Percentiles rank a stretch among this genome's conserved stretches.
These are phyloP conservation scores for Xylariales sp. DNA, from an alignment of 2,329 filamentous ascomycete genomes.

Conservation along the genomic window DNA sequence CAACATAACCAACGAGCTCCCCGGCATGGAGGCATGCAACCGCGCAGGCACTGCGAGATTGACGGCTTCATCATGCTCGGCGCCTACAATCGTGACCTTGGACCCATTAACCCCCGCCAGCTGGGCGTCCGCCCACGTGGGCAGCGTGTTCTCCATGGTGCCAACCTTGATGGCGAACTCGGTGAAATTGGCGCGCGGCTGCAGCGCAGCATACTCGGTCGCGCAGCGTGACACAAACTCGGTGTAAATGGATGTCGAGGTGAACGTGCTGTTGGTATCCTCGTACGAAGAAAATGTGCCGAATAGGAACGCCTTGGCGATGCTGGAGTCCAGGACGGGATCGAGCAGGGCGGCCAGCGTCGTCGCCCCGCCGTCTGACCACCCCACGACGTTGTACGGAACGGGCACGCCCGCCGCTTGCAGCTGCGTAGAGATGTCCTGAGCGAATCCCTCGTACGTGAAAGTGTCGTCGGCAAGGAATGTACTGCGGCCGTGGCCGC, in stretches of 20 bases:
- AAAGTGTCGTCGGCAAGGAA: conserved; percentile 28
- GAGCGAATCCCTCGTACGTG: conserved; percentile 32
- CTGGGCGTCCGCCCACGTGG: conserved; percentile 22
- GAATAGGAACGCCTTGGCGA: conserved; percentile 36
- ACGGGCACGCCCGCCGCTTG: conserved; percentile 19
- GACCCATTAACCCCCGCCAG: conserved; percentile 22
- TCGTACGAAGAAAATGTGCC: conserved; percentile 25
- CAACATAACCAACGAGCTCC: conserved; percentile 30
- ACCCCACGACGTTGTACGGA: conserved; percentile 33
- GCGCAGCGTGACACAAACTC: conserved; percentile 29
- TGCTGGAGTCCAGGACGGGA: conserved; percentile 20
- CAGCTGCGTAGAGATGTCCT: conserved; percentile 29
- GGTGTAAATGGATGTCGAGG: conserved; percentile 24
- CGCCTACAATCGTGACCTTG: conserved; percentile 24
- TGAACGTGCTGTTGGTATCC: conserved; percentile 31
- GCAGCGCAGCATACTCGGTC: conserved; percentile 29
- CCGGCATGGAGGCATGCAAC: conserved; percentile 29
- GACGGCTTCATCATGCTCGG: conserved; percentile 33
- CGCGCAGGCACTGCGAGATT: conserved; percentile 28
- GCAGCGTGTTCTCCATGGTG: conserved; percentile 30
- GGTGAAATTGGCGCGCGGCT: conserved; percentile 30
- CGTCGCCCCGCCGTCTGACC: conserved; percentile 35
- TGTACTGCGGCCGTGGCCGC: conserved; percentile 36
- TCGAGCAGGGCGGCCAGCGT: conserved; percentile 29
- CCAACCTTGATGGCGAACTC: conserved; percentile 30